phyloP scores from a whole-genome alignment of 2,329 filamentous ascomycete genomes.

The Ilyonectria robusta region DNA sequence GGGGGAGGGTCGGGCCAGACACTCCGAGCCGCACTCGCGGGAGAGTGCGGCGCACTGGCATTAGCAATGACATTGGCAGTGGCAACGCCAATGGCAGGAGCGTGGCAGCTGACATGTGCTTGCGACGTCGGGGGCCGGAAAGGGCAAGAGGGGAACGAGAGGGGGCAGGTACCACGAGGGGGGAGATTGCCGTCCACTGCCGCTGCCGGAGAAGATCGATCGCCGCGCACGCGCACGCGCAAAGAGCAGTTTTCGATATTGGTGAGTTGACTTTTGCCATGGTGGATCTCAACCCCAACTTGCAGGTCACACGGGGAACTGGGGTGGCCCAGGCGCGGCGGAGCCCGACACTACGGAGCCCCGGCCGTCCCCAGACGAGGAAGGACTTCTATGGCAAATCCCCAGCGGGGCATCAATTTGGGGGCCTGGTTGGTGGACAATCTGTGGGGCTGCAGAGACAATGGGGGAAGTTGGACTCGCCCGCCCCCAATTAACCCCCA shows the following conservation, averaged over 20 bases:
- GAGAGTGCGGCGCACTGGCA: conserved; percentile 7
- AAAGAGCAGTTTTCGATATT: conserved; percentile 38
- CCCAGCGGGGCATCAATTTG: conserved; percentile 14
- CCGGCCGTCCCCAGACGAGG: conserved; percentile 35
- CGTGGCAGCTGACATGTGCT: conserved; percentile 41
- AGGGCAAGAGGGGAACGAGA: conserved; percentile 40
- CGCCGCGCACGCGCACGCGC: conserved; percentile 28
- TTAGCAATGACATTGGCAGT: conserved; percentile 8
- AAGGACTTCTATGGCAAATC: conserved; percentile 9
- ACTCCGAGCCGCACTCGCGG: conserved; percentile 35
- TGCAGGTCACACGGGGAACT: conserved; percentile 45
- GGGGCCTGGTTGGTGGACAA: conserved; percentile 42
- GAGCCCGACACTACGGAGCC: conserved; percentile 41
- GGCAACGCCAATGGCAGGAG: conserved; percentile 25
- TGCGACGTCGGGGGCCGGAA: conserved; percentile 41
- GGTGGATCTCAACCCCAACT: conserved; percentile 46
- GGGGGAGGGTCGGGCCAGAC: conserved; percentile 40
- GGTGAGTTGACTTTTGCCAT: conserved; percentile 38
- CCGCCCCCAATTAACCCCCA: conserved; percentile 44
- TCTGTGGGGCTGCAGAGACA: conserved; percentile 35
- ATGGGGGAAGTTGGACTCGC: conserved; percentile 14
- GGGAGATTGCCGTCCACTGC: conserved; percentile 33
- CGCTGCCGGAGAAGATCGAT: conserved; percentile 40
- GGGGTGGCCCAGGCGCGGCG: conserved; percentile 12
- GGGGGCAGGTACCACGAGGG: conserved; percentile 14